Evolutionary conservation across 352 stramenopile species (phyloP), one percentile per base, ranked within the genome.

Genomic region (Elongisporangium anandrum): DNA sequence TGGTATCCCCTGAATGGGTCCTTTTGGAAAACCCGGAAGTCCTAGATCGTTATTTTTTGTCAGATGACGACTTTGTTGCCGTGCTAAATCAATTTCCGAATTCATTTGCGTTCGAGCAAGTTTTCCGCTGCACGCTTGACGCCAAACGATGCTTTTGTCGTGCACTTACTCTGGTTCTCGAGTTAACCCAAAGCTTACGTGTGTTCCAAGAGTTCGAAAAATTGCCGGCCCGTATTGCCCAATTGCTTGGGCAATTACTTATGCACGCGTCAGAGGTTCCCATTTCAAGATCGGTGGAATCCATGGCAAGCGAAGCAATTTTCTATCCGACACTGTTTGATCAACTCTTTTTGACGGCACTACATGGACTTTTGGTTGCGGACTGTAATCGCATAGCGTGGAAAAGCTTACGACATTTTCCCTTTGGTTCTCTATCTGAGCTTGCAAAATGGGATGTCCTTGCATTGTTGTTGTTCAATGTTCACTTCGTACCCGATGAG

Each of bases 11-110:
- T 0, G 84, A 95, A 55, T 95, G 84, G 86, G 79, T 95, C 20
- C 59, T 95, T 12, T 59, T 95, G 19, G 82, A 95, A 56, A 94
- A 94, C 50, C 85, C 85, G 7, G 82, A 92, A 48, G 77, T 90
- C 57, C 60, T 94, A 29, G 85, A 94, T 63, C 78, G 79, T 2
- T 90, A 85, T 53, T 93, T 86, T 58, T 59, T 95, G 1, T 93
- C 82, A 0, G 86, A 95, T 51, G 85, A 90, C 61, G 86, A 95
- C 64, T 95, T 94, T 26, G 79, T 92, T 4, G 81, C 81, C 0
- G 75, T 95, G 1, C 59, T 92, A 41, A 89, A 92, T n/a, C 86
- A 95, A 64, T 94, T 95, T 51, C 86, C 86, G 4, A 87, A 94
- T 65, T 72, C 72, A 2, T 92, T 94, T 61, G 85, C 81, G 4